A percentile compares a stretch with the other conserved stretches of the same genome.
phyloP scores from a whole-genome alignment of 2,329 filamentous ascomycete species.

The Trichoderma brevicompactum region DNA sequence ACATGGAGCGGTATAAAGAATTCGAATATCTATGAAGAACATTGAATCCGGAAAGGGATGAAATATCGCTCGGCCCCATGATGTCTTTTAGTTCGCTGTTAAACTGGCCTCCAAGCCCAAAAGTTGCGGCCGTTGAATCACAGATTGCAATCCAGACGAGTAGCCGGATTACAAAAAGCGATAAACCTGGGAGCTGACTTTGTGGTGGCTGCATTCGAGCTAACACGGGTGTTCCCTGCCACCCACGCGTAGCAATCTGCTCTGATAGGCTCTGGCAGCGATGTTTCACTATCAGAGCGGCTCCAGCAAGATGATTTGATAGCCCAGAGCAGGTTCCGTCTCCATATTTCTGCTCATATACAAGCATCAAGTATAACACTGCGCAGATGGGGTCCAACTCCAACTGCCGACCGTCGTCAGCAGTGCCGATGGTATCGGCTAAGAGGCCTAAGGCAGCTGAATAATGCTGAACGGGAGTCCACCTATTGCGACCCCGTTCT shows the following conservation, averaged over 20 bases:
- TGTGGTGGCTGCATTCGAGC: neutral
- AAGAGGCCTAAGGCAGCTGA: slow-evolving; percentile 40
- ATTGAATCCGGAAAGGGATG: slow-evolving; percentile 35
- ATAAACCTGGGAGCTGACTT: slow-evolving; percentile 31
- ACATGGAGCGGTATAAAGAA: slow-evolving; percentile 41
- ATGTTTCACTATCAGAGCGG: slow-evolving; percentile 39
- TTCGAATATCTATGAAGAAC: slow-evolving; percentile 42
- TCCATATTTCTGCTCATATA: slow-evolving; percentile 47
- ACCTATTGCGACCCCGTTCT: slow-evolving; percentile 18
- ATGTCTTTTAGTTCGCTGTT: slow-evolving; percentile 36
- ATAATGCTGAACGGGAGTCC: slow-evolving; percentile 39
- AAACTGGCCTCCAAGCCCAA: slow-evolving; percentile 42
- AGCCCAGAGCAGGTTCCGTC: slow-evolving; percentile 40
- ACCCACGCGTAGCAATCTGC: slow-evolving; percentile 8
- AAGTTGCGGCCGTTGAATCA: slow-evolving; percentile 40
- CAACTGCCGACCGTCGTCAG: slow-evolving; percentile 31
- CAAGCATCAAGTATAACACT: slow-evolving; percentile 43
- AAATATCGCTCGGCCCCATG: slow-evolving; percentile 22
- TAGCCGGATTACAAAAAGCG: slow-evolving; percentile 42
- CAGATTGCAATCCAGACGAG: slow-evolving; percentile 42
- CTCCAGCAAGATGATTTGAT: slow-evolving; percentile 41
- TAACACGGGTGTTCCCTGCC: slow-evolving; percentile 26
- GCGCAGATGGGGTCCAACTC: slow-evolving; percentile 41
- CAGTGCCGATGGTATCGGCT: slow-evolving; percentile 36
- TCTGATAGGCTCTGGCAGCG: slow-evolving; percentile 32